These are phyloP conservation scores for Astrothelium subdiscretum DNA, from an alignment of 495 filamentous ascomycete species.

Conservation along the genomic window DNA sequence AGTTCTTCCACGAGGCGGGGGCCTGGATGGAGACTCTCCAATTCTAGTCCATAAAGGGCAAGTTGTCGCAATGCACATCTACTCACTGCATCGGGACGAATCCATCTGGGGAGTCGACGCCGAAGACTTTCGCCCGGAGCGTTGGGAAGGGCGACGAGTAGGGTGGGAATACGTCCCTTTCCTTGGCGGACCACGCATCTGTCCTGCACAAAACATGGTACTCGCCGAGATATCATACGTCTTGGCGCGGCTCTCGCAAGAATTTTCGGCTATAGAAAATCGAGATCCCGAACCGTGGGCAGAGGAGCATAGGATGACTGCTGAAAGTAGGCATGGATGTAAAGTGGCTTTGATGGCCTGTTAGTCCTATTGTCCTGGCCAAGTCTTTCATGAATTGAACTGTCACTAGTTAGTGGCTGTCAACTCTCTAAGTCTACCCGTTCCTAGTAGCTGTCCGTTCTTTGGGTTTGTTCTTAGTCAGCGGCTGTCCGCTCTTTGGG, in stretches of 20 bases:
- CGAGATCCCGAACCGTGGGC: conserved; percentile 17
- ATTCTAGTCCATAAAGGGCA: conserved; percentile 14
- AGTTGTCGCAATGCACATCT: conserved; percentile 10
- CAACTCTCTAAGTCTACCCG: too few relatives aligned
- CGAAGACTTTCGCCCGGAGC: conserved; percentile 20
- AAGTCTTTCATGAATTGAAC: neutral
- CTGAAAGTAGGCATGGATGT: conserved; percentile 10
- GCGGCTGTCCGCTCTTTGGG: too few relatives aligned
- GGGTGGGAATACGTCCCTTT: conserved; percentile 7
- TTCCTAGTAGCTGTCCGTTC: too few relatives aligned
- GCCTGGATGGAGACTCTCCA: conserved; percentile 10
- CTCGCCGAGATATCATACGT: neutral
- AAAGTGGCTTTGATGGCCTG: conserved; percentile 11
- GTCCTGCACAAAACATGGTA: neutral
- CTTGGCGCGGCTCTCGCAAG: conserved; percentile 21
- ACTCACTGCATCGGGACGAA: conserved; percentile 14
- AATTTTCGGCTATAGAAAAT: conserved; percentile 37
- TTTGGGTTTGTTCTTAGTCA: too few relatives aligned
- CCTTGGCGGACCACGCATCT: conserved; percentile 2
- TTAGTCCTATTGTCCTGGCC: neutral
- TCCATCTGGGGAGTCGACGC: conserved; percentile 18
- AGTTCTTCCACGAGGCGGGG: conserved; percentile 17
- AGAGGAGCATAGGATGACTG: conserved; percentile 14
- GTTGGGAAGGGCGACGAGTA: conserved; percentile 20
- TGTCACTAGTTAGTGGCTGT: too few relatives aligned